Evolutionary conservation across 768 basidiomycete species (phyloP), one percentile per base, ranked within the genome.

Genomic region (Kondoa subrosea): DNA sequence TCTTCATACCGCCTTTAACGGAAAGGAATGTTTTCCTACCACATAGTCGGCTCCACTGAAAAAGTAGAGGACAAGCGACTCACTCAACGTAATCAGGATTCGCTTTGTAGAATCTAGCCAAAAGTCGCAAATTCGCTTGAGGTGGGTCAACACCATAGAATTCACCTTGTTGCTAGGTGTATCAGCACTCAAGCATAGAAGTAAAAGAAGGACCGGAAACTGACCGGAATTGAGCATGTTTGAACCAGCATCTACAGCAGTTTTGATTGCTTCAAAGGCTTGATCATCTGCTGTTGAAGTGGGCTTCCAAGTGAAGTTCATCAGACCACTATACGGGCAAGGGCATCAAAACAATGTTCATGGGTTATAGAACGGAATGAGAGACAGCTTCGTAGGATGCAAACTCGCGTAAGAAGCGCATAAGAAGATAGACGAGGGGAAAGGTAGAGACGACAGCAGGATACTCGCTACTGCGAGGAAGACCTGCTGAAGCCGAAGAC

Each of bases 211-310:
- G 4, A 25, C 12, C 26, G 59, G 34, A 25, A 27, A 29, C 27
- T 70, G 77, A 14, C 70, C 83, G 81, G 72, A 79, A 81, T 84
- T 83, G 70, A 85, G 69, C 61, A 83, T 70, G 72, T 66, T 75
- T 16, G 65, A 62, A 8, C 74, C 74, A 32, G 26, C 63, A 32
- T 71, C 67, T 57, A 76, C 50, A 29, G 70, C 65, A 14, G 80
- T 80, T 73, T 82, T 83, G 77, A 87, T 85, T 1, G 83, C 78
- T 26, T 81, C 82, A 69, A 87, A 85, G 8, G 81, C 82, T 34
- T 83, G 79, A 65, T 84, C 84, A 67, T 87, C 85, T 1, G 82
- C 77, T 30, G 14, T 63, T 8, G 40, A 50, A 50, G 21, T 21
- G 27, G 61, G 61, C 61, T 32, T 63, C 61, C 61, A 63, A 26